Evolutionary conservation across 495 filamentous ascomycete species (phyloP).

Genomic region (Parathielavia appendiculata): DNA sequence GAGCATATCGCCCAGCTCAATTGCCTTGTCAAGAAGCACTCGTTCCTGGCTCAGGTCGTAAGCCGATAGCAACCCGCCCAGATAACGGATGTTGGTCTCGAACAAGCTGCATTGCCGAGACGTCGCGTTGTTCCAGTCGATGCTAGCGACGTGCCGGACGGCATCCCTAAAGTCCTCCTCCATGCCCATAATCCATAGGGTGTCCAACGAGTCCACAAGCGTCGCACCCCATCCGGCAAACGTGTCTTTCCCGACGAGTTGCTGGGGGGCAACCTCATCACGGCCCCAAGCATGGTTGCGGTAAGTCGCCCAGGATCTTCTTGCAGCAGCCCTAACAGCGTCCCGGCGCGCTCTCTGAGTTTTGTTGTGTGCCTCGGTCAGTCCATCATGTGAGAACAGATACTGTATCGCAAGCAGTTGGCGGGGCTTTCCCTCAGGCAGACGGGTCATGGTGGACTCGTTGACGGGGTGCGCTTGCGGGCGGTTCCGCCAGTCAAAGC

Average conservation of each 20-base stretch:
- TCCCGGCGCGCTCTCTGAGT: constrained; percentile 26
- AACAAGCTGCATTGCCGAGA: constrained; percentile 56
- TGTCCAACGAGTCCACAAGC: constrained; percentile 78
- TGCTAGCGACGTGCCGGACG: constrained; percentile 59
- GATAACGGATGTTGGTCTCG: constrained; percentile 73
- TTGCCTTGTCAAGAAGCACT: constrained; percentile 68
- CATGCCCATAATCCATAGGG: constrained; percentile 86
- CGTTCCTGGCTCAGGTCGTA: constrained; percentile 62
- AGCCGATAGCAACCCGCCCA: constrained; percentile 72
- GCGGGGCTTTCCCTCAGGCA: constrained; percentile 34
- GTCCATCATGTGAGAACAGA: constrained; percentile 33
- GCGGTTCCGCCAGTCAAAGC: constrained; percentile 43
- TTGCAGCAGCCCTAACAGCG: constrained; percentile 60
- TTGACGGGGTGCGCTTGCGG: constrained; percentile 31
- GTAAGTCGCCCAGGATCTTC: constrained; percentile 71
- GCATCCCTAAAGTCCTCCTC: constrained; percentile 75
- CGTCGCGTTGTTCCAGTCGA: constrained; percentile 74
- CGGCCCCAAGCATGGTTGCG: constrained; percentile 65
- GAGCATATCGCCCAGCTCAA: constrained; percentile 76
- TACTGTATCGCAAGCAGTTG: constrained; percentile 40
- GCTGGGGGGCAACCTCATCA: constrained; percentile 67
- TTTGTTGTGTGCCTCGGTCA: constrained; percentile 28
- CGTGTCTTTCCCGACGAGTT: constrained; percentile 51
- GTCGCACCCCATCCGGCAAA: constrained; percentile 89
- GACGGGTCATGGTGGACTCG: constrained; percentile 25